These are phyloP conservation scores for Fragaria nilgerrensis DNA, from an alignment of 306 rosid species.

Conservation along the genomic window DNA sequence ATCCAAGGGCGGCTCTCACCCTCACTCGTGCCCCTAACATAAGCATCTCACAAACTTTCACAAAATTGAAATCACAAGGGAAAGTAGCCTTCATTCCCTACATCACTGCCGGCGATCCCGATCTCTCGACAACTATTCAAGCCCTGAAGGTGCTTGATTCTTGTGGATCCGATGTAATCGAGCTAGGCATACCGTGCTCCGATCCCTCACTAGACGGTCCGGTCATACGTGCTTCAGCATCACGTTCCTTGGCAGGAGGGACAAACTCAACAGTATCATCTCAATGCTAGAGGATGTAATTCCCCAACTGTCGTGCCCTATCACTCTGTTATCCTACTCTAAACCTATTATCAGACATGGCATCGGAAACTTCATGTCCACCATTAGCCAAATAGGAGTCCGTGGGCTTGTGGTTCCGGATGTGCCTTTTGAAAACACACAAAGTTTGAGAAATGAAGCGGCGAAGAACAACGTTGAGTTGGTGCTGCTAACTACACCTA, in stretches of 20 bases:
- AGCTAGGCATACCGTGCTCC: constrained; percentile 80
- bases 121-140: constrained; percentile 75
- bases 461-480: constrained; percentile 60
- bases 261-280: constrained; percentile 54
- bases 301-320: constrained; percentile 78
- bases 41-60: constrained; percentile 71
- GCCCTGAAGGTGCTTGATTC: constrained; percentile 83
- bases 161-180: constrained; percentile 77
- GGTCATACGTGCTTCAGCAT: constrained; percentile 89
- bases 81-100: constrained; percentile 85
- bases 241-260: constrained; percentile 78
- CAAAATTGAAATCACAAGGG: constrained; percentile 50
- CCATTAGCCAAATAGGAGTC: constrained; percentile 50
- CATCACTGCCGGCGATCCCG: constrained; percentile 93
- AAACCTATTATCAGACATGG: constrained; percentile 84
- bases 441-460: constrained; percentile 62
- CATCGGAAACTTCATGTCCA: constrained; percentile 58
- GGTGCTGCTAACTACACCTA: constrained; percentile 83
- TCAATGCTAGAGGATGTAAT: constrained; percentile 80
- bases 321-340: constrained; percentile 71
- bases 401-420: constrained; percentile 93
- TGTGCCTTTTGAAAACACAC: constrained; percentile 77
- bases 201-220: constrained; percentile 96
- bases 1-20: constrained; percentile 47
- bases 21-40: constrained; percentile 29